Evolutionary conservation across 2,329 filamentous ascomycete genomes (phyloP).

Genomic region (Chrysosphaeria jannelii): DNA sequence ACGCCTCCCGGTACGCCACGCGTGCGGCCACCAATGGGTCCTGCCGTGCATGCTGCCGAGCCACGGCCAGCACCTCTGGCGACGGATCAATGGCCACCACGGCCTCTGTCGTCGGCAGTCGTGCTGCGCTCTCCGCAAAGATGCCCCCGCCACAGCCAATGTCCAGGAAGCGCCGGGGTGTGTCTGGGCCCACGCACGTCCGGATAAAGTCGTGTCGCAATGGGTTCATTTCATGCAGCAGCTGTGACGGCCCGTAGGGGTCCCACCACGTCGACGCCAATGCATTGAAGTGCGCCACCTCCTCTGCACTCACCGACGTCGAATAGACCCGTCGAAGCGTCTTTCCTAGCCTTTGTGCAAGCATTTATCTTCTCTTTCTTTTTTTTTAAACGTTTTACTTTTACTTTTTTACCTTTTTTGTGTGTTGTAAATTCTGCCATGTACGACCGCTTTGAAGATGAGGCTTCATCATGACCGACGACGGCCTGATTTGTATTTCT

Average conservation of each 20-base stretch:
- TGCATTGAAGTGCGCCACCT: constrained; percentile 81
- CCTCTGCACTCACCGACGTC: constrained; percentile 62
- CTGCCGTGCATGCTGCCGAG: constrained; percentile 47
- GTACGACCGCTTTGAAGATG: no score
- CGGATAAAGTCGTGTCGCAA: constrained; percentile 79
- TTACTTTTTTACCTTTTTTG: no score
- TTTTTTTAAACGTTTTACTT: no score
- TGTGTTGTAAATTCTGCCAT: no score
- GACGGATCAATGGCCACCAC: constrained; percentile 60
- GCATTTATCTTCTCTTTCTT: no score
- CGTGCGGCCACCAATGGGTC: constrained; percentile 26
- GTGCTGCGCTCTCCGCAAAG: constrained; percentile 65
- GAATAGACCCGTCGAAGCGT: no score
- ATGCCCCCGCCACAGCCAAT: constrained; percentile 91
- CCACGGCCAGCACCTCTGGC: constrained; percentile 41
- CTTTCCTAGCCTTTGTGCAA: no score
- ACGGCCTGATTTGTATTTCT: constrained; percentile 7
- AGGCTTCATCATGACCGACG: no score
- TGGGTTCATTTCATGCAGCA: constrained; percentile 95
- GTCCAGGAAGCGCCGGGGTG: constrained; percentile 44
- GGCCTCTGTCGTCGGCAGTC: constrained; percentile 26
- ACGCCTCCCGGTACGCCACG: constrained; percentile 43
- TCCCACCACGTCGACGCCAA: constrained; percentile 96
- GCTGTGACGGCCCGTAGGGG: constrained; percentile 65
- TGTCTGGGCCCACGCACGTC: constrained; percentile 24